Percentiles rank a stretch among this genome's conserved stretches.
Evolutionary conservation across 2,329 filamentous ascomycete species (phyloP).

Genomic region (Pseudohalonectria lignicola): DNA sequence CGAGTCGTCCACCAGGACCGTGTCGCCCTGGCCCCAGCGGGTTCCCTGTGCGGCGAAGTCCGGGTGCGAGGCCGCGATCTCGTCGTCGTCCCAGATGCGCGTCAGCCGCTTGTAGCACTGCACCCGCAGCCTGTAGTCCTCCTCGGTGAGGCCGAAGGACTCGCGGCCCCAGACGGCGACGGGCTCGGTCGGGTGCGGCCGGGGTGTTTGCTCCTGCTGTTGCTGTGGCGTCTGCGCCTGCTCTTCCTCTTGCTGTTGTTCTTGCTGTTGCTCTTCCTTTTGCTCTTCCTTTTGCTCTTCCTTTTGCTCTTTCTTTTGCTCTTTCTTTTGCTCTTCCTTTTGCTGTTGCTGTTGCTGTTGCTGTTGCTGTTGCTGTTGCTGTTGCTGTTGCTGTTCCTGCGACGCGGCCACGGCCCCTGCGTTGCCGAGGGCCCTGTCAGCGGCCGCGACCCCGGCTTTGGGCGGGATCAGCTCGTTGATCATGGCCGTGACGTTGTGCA

Average conservation of each 20-base stretch:
- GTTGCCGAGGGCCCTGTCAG: no score
- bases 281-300: no score
- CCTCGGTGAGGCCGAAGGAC: constrained; percentile 51
- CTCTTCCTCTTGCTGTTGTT: no score
- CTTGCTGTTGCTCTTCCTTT: no score
- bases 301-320: no score
- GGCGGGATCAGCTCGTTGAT: constrained; percentile 53
- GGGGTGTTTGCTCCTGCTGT: no score
- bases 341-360: no score
- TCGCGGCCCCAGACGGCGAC: constrained; percentile 71
- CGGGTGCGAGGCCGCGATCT: constrained; percentile 33
- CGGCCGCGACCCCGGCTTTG: no score
- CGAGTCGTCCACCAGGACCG: constrained; percentile 81
- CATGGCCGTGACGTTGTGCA: constrained; percentile 60
- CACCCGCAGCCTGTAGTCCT: constrained; percentile 59
- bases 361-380: no score
- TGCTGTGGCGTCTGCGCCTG: no score
- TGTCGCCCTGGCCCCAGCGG: constrained; percentile 73
- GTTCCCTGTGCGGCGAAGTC: constrained; percentile 20
- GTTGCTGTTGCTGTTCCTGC: not conserved
- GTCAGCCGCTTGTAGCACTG: constrained; percentile 85
- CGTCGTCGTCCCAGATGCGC: constrained; percentile 52
- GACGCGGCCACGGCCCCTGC: no score
- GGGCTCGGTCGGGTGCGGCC: constrained; percentile 25
- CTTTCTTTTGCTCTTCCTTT: no score